Evolutionary conservation across 345 rosid species (phyloP), one percentile per base, ranked within the genome.

Genomic region (Salix suchowensis): DNA sequence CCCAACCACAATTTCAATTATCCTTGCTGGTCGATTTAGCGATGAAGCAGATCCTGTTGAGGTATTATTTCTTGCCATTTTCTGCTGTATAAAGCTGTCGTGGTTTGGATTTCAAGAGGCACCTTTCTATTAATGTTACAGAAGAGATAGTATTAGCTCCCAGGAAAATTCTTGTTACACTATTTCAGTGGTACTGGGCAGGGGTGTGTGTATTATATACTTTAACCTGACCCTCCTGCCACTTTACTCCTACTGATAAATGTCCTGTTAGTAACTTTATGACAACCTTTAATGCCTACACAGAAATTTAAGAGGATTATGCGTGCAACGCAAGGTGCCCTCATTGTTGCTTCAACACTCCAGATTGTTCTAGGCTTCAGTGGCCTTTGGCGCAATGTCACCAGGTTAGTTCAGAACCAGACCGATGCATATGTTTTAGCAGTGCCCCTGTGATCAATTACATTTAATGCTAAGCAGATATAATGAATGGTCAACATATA

Each of bases 361-460:
- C 99, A 96, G 82, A 96, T 96, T 74, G 93, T 94, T 68, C 91
- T 96, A 37, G 99, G 99, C 68, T 96, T 96, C 83, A 96, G 97
- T 80, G 99, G 99, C 69, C 97, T 96, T 71, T 96, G 98, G 99
- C 97, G 97, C 71, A 91, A 90, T 78, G 98, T 96, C 70, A 58
- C 92, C 34, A 90, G 95, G 99, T 96, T 67, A 55, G 88, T 78
- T 77, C 73, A 66, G 64, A 72, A 68, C 65, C 62, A 58, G 16
- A 34, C 64, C n/a, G n/a, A 42, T 39, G 19, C 36, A 58, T 34
- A 77, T 50, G 37, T 67, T 54, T 73, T 68, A 67, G 67, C 37
- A 60, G 19, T 75, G 24, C 9, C 28, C 62, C 62, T 58, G 62
- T n/a, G 11, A 58, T 58, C 64, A 23, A 10, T 58, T 58, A 13